phyloP scores from a whole-genome alignment of 345 rosid genomes.

The Lepidium aucheri region DNA sequence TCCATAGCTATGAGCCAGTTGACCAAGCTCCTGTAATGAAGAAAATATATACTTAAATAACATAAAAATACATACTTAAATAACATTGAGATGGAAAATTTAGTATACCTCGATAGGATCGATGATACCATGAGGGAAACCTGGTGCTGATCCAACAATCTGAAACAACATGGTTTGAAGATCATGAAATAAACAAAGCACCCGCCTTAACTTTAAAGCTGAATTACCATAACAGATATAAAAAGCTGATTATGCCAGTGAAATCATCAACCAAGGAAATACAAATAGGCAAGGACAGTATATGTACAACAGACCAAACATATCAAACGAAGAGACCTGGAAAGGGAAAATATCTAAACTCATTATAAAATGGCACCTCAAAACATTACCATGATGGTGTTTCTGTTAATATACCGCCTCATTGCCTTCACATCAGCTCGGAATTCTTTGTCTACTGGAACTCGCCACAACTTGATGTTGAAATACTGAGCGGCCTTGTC shows the following conservation, averaged over 20 bases:
- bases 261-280: neutral
- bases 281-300: neutral
- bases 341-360: neutral
- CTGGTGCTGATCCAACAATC: slow-evolving; percentile 99
- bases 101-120: slow-evolving; percentile 85
- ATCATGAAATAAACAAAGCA: neutral
- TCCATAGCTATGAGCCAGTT: slow-evolving; percentile 62
- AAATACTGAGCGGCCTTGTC: slow-evolving; percentile 97
- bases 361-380: neutral
- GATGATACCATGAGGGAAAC: slow-evolving; percentile 93
- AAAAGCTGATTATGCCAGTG: neutral
- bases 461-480: slow-evolving; percentile 88
- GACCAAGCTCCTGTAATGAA: slow-evolving; percentile 74
- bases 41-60: neutral
- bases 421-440: slow-evolving; percentile 82
- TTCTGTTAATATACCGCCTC: slow-evolving; percentile 50
- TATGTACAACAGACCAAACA: neutral
- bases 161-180: slow-evolving; percentile 27
- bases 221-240: neutral
- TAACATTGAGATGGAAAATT: neutral
- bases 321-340: neutral
- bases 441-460: slow-evolving; percentile 71
- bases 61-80: neutral
- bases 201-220: neutral
- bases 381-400: slow-evolving; percentile 73